A percentile compares a stretch with the other conserved stretches of the same genome.
Evolutionary conservation across 805 yeast species (phyloP).

Genomic region (Suhomyces sp.): DNA sequence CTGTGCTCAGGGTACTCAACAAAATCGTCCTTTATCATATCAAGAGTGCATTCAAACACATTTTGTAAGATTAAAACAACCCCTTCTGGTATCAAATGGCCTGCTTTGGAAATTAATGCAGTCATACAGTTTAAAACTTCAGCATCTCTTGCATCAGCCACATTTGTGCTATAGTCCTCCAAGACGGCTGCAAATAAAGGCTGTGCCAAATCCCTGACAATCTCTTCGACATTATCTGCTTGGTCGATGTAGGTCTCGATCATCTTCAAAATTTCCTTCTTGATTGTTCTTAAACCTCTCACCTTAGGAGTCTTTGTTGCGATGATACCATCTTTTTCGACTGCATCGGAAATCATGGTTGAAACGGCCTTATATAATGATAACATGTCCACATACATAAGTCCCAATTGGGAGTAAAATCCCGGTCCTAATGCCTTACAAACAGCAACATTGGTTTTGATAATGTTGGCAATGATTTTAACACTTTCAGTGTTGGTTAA

Average conservation of each 20-base stretch:
- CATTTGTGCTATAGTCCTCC: slow-evolving; percentile 83
- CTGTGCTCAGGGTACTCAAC: slow-evolving; percentile 97
- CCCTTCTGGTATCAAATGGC: slow-evolving; percentile 83
- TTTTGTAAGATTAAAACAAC: slow-evolving; percentile 82
- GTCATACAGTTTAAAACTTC: slow-evolving; percentile 95
- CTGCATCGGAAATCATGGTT: slow-evolving; percentile 75
- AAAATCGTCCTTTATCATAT: slow-evolving; percentile 93
- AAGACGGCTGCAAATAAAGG: slow-evolving; percentile 81
- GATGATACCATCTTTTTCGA: slow-evolving; percentile 74
- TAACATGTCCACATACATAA: slow-evolving; percentile 85
- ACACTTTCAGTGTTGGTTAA: slow-evolving; percentile 79
- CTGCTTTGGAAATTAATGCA: slow-evolving; percentile 83
- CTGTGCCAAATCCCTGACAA: slow-evolving; percentile 77
- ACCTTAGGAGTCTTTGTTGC: slow-evolving; percentile 95
- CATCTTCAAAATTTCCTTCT: slow-evolving; percentile 87
- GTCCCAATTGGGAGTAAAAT: slow-evolving; percentile 82
- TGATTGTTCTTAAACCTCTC: slow-evolving; percentile 92
- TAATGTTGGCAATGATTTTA: slow-evolving; percentile 86
- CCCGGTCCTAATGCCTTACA: slow-evolving; percentile 94
- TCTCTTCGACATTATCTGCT: slow-evolving; percentile 82
- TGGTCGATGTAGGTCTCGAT: slow-evolving; percentile 84
- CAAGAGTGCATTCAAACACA: slow-evolving; percentile 91
- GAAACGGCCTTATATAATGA: slow-evolving; percentile 87
- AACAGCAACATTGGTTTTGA: slow-evolving; percentile 93
- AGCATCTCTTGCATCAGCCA: slow-evolving; percentile 96